Base-by-base conservation (phyloP, 2,329 filamentous ascomycete genomes). In the Epicoccum nigrum region DNA sequence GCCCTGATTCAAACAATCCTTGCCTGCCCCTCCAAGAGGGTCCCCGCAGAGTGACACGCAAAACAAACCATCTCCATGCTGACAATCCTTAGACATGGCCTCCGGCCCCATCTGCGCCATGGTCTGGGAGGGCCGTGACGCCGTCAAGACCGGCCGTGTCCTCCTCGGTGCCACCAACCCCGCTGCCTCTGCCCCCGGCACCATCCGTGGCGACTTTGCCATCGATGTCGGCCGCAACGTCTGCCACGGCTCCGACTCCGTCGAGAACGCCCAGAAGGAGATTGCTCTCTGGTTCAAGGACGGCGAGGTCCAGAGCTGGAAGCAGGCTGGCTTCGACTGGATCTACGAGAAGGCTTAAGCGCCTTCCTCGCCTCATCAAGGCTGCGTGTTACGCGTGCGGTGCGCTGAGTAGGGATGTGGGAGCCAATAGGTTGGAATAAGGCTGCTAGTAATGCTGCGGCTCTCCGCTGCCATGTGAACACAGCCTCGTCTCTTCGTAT, bases 181-280 rank as follows among this genome's bases (percentile, higher is more conserved):
- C 73, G 85, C 94, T 64, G 90, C 88, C 76, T 97, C 93, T 51
- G 86, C 88, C 72, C 94, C 94, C 62, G 94, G 94, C 77, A 99
- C 94, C 83, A 99, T 99, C 86, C 93, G 94, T 82, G 93, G 92
- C 79, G 89, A 93, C 83, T 92, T 78, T 78, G 89, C 89, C 78
- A 89, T 93, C 70, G 87, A 91, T 71, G 88, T 92, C 76, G 94
- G 94, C 81, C 91, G 93, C 79, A 99, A 99, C 85, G 92, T 97
- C 82, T 97, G 93, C 90, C 94, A 99, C 87, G 94, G 94, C 77
- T 97, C 92, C 79, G 94, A 99, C 86, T 87, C 84, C 76, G 93
- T 99, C 80, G 94, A 99, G 87, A 96, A 86, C 83, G 94, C 94
- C 81, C 86, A 97, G 89, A 97, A 97, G 90, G 94, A 99, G 85